Conservation (phyloP, 345 rosid species). For the Physaria fendleri region DNA sequence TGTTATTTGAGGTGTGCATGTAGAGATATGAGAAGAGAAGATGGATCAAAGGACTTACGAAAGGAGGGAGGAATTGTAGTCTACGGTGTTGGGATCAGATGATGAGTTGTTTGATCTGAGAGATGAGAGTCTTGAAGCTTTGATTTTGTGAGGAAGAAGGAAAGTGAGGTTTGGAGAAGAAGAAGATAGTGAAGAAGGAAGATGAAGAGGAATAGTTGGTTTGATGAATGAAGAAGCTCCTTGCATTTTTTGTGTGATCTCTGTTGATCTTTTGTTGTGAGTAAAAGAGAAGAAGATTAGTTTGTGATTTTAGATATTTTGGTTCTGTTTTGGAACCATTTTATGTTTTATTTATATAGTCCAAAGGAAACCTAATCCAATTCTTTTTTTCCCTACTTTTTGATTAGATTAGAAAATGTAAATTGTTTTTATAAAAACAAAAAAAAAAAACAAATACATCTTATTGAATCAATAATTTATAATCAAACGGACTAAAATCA, state of each 20-base stretch:
- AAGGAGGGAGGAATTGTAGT: conserved; percentile 46
- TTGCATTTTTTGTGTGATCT: conserved; percentile 7
- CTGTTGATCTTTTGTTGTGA: background rate
- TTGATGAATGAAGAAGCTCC: conserved; percentile 21
- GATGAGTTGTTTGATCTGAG: conserved; percentile 25
- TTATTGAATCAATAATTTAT: conserved; percentile 2
- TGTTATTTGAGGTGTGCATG: background rate
- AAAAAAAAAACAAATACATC: no score
- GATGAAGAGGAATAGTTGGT: conserved; percentile 21
- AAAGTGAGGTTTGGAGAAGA: conserved; percentile 20
- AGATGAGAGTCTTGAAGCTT: conserved; percentile 22
- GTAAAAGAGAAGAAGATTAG: background rate
- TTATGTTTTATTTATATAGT: conserved; percentile 21
- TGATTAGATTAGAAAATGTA: no score
- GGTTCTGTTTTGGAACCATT: background rate
- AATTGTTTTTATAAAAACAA: no score
- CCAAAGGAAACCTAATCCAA: background rate
- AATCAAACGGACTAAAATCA: conserved; percentile 5
- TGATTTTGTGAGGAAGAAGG: conserved; percentile 12
- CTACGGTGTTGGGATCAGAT: conserved; percentile 33
- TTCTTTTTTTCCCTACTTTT: background rate
- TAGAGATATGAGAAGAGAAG: background rate
- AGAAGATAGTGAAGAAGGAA: conserved; percentile 9
- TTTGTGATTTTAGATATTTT: conserved; percentile 9
- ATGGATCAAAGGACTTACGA: conserved; percentile 31